phyloP scores from a whole-genome alignment of 2,329 filamentous ascomycete species.

The Aspergillus fischeri region DNA sequence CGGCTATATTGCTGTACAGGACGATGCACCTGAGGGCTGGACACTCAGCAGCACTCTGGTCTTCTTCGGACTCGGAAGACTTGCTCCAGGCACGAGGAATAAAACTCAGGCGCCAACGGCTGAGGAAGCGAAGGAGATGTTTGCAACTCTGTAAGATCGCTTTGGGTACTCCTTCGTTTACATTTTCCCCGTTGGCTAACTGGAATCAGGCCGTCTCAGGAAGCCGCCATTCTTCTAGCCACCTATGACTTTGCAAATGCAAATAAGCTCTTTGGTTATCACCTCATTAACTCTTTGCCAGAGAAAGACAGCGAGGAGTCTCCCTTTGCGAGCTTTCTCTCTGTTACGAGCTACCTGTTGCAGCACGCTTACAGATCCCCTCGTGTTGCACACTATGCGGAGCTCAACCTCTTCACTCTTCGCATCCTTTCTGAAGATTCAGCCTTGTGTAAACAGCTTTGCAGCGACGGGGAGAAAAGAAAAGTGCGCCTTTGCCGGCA shows the following conservation, averaged over 20 bases:
- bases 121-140: slow-evolving; percentile 78
- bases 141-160: slow-evolving; percentile 62
- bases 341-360: slow-evolving; percentile 84
- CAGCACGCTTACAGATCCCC: slow-evolving; percentile 86
- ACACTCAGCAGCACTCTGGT: slow-evolving; percentile 72
- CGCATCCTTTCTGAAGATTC: slow-evolving; percentile 85
- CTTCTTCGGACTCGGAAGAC: slow-evolving; percentile 76
- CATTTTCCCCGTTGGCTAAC: slow-evolving; percentile 20
- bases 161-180: not conserved
- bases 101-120: slow-evolving; percentile 60
- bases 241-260: slow-evolving; percentile 91
- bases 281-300: slow-evolving; percentile 63
- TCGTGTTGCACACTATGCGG: slow-evolving; percentile 75
- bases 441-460: slow-evolving; percentile 75
- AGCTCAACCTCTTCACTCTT: slow-evolving; percentile 79
- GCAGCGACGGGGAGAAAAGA: slow-evolving; percentile 70
- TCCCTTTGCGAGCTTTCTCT: slow-evolving; percentile 77
- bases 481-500: slow-evolving; percentile 83
- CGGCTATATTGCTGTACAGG: slow-evolving; percentile 79
- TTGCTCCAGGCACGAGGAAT: slow-evolving; percentile 65
- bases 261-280: slow-evolving; percentile 92
- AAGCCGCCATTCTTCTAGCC: slow-evolving; percentile 75
- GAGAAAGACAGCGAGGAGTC: slow-evolving; percentile 63
- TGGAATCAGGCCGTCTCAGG: slow-evolving; percentile 63
- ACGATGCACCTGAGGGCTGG: slow-evolving; percentile 90